Conservation (phyloP, 2,329 filamentous ascomycete genomes). For the Periconia digitata region DNA sequence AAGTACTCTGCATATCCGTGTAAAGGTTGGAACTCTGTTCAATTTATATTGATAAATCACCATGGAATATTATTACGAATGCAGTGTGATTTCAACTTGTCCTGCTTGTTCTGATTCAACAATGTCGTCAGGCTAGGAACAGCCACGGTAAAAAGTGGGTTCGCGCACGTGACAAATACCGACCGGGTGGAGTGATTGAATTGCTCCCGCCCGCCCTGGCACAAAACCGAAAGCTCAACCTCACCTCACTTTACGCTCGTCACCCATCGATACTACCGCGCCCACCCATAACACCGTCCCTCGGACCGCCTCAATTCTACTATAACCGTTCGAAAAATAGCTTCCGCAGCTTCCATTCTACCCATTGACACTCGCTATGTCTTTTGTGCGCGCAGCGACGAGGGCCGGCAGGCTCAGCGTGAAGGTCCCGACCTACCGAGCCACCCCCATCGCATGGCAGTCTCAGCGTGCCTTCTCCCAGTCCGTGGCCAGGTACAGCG, state of each 20-base stretch:
- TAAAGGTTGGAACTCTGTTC: too few species aligned
- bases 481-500: constrained; percentile 46
- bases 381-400: constrained; percentile 41
- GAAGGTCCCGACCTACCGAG: constrained; percentile 38
- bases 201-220: not conserved
- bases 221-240: constrained; percentile 6
- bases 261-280: constrained; percentile 23
- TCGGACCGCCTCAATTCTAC: constrained; percentile 19
- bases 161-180: not conserved
- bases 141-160: too few species aligned
- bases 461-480: constrained; percentile 53
- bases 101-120: too few species aligned
- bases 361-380: constrained; percentile 38
- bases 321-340: constrained; percentile 14
- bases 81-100: too few species aligned
- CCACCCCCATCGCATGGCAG: constrained; percentile 34
- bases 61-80: too few species aligned
- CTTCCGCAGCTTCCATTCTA: constrained; percentile 21
- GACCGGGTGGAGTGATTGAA: constrained; percentile 3
- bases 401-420: constrained; percentile 34
- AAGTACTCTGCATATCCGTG: too few species aligned
- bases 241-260: constrained; percentile 4
- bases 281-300: constrained; percentile 11
- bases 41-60: too few species aligned
- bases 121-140: too few species aligned